phyloP scores from a whole-genome alignment of 345 rosid species.

The Erysimum cheiranthoides region DNA sequence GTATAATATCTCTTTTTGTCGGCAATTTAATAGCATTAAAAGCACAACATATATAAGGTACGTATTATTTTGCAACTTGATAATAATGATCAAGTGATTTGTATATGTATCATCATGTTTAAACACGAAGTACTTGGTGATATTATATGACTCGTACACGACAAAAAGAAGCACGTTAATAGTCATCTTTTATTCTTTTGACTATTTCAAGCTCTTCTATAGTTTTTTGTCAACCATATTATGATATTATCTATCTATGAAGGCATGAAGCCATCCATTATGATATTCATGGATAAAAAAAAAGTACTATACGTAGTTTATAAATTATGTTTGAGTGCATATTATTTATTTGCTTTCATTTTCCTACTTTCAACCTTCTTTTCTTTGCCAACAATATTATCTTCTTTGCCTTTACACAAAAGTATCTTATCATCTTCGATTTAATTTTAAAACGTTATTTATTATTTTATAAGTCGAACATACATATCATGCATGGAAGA shows the following conservation, averaged over 20 bases:
- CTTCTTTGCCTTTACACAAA: slow-evolving; percentile 26
- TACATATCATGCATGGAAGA: neutral
- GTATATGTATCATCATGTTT: neutral
- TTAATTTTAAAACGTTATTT: neutral
- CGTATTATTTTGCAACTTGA: neutral
- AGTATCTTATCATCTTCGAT: slow-evolving; percentile 17
- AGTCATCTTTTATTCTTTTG: slow-evolving; percentile 7
- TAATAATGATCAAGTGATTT: neutral
- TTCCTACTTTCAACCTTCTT: slow-evolving; percentile 17
- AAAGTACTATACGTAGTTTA: neutral
- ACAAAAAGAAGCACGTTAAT: slow-evolving; percentile 17
- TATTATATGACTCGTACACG: neutral
- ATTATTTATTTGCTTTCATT: slow-evolving; percentile 6
- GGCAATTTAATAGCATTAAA: slow-evolving; percentile 11
- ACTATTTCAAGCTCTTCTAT: slow-evolving; percentile 21
- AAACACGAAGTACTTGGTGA: neutral
- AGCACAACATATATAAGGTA: neutral
- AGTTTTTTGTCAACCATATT: slow-evolving; percentile 23
- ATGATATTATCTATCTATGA: slow-evolving; percentile 25
- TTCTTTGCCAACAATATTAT: slow-evolving; percentile 8
- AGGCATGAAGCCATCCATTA: neutral
- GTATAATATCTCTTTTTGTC: neutral
- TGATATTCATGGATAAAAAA: neutral
- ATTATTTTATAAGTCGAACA: neutral
- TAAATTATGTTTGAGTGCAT: slow-evolving; percentile 8